phyloP scores from a whole-genome alignment of 495 filamentous ascomycete species.

The Sordaria brevicollis region DNA sequence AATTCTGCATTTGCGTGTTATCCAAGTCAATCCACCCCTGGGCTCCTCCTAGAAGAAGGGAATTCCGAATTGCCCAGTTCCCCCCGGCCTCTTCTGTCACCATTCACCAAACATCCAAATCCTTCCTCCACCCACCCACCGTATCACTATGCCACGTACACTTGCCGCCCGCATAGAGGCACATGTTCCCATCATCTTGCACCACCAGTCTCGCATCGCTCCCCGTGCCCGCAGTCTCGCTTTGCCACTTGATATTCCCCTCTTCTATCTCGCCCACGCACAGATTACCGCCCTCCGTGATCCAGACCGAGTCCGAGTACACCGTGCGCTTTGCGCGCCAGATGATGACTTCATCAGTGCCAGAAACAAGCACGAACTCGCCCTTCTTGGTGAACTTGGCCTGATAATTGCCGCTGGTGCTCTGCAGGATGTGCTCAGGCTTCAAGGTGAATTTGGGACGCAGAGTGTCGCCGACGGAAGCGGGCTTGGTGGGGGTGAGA shows the following conservation, averaged over 20 bases:
- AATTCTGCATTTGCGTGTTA: not conserved
- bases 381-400: not conserved
- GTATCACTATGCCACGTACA: not conserved
- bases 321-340: not conserved
- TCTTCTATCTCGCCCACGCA: not conserved
- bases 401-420: not conserved
- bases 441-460: not conserved
- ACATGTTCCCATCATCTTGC: not conserved
- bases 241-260: not conserved
- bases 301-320: not conserved
- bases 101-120: not conserved
- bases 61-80: not conserved
- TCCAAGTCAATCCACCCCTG: not conserved
- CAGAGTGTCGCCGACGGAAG: not conserved
- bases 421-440: not conserved
- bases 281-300: not conserved
- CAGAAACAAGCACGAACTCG: not conserved
- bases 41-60: rapidly evolving
- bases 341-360: not conserved
- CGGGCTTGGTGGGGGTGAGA: not conserved
- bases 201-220: not conserved
- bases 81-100: too few species aligned
- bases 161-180: not conserved
- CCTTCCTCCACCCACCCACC: not conserved
- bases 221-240: not conserved